Conservation (phyloP, 1,139 yeast species). For the Protomyces gravidus region DNA sequence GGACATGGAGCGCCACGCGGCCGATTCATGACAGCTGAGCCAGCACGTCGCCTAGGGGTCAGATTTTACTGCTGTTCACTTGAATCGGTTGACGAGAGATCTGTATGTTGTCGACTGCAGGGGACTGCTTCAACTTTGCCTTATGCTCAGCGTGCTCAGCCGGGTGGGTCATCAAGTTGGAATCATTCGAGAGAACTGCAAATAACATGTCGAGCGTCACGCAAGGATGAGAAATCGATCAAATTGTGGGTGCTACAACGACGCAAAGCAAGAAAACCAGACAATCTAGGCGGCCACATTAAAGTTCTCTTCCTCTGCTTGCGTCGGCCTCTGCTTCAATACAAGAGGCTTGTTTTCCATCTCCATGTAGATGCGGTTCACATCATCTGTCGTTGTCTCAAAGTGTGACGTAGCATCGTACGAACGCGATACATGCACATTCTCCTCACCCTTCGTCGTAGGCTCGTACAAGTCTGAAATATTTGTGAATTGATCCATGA, state of each 20-base stretch:
- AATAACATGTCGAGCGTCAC: neutral
- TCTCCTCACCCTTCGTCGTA: constrained; percentile 71
- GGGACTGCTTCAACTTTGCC: no score
- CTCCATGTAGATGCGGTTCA: constrained; percentile 86
- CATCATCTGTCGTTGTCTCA: constrained; percentile 94
- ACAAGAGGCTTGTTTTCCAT: constrained; percentile 56
- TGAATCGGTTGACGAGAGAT: no score
- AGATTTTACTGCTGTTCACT: no score
- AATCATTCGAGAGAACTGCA: neutral
- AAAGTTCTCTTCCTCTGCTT: constrained; percentile 26
- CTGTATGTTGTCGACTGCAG: no score
- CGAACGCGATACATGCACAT: constrained; percentile 75
- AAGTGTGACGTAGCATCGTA: constrained; percentile 95
- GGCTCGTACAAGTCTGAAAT: constrained; percentile 92
- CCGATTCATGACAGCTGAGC: no score
- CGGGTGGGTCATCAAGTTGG: no score
- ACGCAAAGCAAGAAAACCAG: no score
- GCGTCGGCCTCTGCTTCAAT: constrained; percentile 27
- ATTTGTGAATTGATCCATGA: constrained; percentile 84
- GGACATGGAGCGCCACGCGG: no score
- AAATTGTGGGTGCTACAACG: no score
- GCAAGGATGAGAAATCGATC: neutral
- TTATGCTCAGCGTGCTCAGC: no score
- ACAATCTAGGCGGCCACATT: constrained; percentile 18
- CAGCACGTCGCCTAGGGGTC: no score